Percentiles rank a stretch among this genome's conserved stretches.
These are phyloP conservation scores for Allium cepa DNA, from an alignment of 106 monocot genomes.

Conservation along the genomic window DNA sequence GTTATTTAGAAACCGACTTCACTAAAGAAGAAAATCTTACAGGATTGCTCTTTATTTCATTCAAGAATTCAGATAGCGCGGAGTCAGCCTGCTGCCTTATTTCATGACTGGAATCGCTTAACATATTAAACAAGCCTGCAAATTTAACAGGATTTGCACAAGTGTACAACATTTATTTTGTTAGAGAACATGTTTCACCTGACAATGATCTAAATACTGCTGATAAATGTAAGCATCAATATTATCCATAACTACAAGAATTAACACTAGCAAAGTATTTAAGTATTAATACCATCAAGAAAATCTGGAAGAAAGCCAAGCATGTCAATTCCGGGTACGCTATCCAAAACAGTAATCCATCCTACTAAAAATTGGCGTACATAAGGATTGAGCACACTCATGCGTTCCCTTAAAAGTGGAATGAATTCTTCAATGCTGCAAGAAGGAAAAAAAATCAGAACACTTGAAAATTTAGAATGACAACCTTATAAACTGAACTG, in stretches of 20 bases:
- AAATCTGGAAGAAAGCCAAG: conserved; percentile 98
- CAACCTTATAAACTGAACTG: conserved; percentile 1
- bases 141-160: not conserved
- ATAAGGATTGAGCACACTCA: conserved; percentile 91
- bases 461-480: not conserved
- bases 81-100: conserved; percentile 93
- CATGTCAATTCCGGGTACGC: conserved; percentile 97
- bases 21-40: conserved; percentile 28
- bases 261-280: not conserved
- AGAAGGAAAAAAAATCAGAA: conserved; percentile 5
- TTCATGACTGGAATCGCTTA: conserved; percentile 90
- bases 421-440: conserved; percentile 96
- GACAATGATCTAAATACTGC: not conserved
- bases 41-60: conserved; percentile 91
- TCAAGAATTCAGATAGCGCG: conserved; percentile 87
- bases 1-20: not conserved
- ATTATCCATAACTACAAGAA: too few relatives aligned
- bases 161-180: not conserved
- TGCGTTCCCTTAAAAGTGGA: conserved; percentile 84
- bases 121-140: conserved; percentile 93
- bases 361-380: conserved; percentile 94
- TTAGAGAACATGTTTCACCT: not conserved
- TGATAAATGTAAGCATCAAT: too few relatives aligned
- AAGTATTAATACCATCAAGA: conserved; percentile 71
- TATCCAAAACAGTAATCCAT: conserved; percentile 91